Conservation (phyloP, 2,329 filamentous ascomycete species). For the Penicillium hordei region DNA sequence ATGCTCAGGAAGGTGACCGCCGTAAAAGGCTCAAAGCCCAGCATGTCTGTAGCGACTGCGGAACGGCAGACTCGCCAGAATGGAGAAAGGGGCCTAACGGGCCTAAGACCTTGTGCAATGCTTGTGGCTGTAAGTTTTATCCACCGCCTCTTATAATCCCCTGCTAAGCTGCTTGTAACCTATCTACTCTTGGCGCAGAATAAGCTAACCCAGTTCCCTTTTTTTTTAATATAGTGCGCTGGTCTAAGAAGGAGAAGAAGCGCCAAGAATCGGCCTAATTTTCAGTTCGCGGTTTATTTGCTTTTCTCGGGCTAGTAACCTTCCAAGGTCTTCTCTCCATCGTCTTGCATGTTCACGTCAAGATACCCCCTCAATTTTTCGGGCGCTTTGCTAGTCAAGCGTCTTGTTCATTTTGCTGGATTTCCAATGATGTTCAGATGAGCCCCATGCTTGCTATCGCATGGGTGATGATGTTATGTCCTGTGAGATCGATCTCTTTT, state of each 20-base stretch:
- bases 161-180: not conserved
- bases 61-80: constrained; percentile 89
- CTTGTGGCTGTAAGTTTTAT: constrained; percentile 70
- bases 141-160: not conserved
- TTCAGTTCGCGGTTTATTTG: constrained; percentile 6
- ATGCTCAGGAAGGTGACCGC: constrained; percentile 62
- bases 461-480: constrained; percentile 8
- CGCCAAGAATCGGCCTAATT: constrained; percentile 33
- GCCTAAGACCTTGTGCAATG: constrained; percentile 93
- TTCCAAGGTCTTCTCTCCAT: constrained; percentile 1
- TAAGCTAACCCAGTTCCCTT: not conserved
- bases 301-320: not conserved
- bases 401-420: not conserved
- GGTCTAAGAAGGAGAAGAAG: constrained; percentile 77
- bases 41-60: constrained; percentile 94
- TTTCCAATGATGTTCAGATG: not conserved
- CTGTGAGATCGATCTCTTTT: not conserved
- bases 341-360: constrained; percentile 10
- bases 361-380: constrained; percentile 15
- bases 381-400: not conserved
- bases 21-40: constrained; percentile 90
- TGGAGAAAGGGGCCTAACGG: constrained; percentile 93
- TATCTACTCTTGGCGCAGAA: not conserved
- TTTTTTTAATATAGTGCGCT: constrained; percentile 49
- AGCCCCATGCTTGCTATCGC: not conserved